These are phyloP conservation scores for Gaeumannomyces sp. DNA, from an alignment of 2,329 filamentous ascomycete genomes.

Conservation along the genomic window DNA sequence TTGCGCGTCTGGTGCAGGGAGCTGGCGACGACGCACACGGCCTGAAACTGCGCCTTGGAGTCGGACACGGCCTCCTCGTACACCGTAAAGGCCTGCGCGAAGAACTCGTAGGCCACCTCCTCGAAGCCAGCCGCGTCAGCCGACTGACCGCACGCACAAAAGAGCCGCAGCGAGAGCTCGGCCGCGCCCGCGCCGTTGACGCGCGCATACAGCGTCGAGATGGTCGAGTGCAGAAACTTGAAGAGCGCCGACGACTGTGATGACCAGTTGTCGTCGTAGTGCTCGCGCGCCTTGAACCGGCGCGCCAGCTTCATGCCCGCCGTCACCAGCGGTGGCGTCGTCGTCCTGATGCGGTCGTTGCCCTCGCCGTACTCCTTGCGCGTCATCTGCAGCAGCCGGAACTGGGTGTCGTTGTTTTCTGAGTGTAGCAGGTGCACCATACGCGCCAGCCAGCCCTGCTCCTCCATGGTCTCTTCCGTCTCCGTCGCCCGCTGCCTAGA, in stretches of 20 bases:
- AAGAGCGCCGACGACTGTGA: constrained; percentile 70
- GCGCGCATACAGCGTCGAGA: constrained; percentile 81
- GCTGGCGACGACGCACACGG: constrained; percentile 88
- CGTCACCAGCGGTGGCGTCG: constrained; percentile 86
- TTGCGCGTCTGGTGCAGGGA: constrained; percentile 82
- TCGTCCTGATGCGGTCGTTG: constrained; percentile 93
- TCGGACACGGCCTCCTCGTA: constrained; percentile 97
- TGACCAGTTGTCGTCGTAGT: constrained; percentile 63
- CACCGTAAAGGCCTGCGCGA: constrained; percentile 94
- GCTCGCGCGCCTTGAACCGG: constrained; percentile 83
- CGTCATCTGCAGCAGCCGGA: constrained; percentile 83
- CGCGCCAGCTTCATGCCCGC: constrained; percentile 84
- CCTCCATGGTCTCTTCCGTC: constrained; percentile 95
- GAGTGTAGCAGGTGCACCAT: constrained; percentile 83
- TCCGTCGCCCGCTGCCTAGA: constrained; percentile 62
- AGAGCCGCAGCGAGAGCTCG: constrained; percentile 82
- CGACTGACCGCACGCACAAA: constrained; percentile 86
- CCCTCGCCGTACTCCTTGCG: constrained; percentile 85
- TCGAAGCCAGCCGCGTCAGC: constrained; percentile 89
- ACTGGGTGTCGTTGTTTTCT: constrained; percentile 86
- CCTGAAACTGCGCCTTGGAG: constrained; percentile 94
- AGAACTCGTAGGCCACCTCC: constrained; percentile 96
- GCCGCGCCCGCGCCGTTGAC: constrained; percentile 72
- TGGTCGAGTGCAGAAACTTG: constrained; percentile 88
- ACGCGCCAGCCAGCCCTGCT: constrained; percentile 93